A percentile compares a stretch with the other conserved stretches of the same genome.
These are phyloP conservation scores for Lecanicillium sp. DNA, from an alignment of 2,329 filamentous ascomycete species.

Conservation along the genomic window DNA sequence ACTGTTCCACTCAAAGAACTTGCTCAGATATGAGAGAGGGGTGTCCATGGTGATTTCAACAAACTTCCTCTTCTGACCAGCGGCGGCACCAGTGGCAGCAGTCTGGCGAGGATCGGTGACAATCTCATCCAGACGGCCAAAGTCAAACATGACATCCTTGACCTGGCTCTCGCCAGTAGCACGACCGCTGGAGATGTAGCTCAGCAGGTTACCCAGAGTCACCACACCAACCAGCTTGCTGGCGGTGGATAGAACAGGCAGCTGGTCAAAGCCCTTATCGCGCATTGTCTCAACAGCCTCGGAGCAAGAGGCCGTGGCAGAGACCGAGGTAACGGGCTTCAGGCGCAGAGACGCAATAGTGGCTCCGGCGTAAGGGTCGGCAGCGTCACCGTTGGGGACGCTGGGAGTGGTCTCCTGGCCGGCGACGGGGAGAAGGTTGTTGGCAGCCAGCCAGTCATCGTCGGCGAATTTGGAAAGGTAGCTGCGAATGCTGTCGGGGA, in stretches of 20 bases:
- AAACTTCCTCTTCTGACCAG: slow-evolving; percentile 58
- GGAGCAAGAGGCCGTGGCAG: slow-evolving; percentile 62
- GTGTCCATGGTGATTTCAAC: slow-evolving; percentile 93
- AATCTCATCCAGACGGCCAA: slow-evolving; percentile 77
- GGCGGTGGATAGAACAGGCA: slow-evolving; percentile 73
- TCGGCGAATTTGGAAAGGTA: slow-evolving; percentile 98
- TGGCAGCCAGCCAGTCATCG: slow-evolving; percentile 97
- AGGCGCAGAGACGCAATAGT: slow-evolving; percentile 78
- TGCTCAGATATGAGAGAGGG: slow-evolving; percentile 71
- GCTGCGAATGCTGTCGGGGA: slow-evolving; percentile 94
- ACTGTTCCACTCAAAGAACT: slow-evolving; percentile 97
- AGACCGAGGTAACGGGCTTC: slow-evolving; percentile 86
- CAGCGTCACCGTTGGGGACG: slow-evolving; percentile 28
- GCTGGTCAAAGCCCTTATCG: slow-evolving; percentile 95
- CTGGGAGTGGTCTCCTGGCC: slow-evolving; percentile 38
- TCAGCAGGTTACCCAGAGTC: slow-evolving; percentile 89
- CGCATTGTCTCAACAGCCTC: slow-evolving; percentile 97
- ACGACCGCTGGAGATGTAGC: slow-evolving; percentile 78
- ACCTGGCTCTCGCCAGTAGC: slow-evolving; percentile 68
- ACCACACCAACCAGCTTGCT: slow-evolving; percentile 81
- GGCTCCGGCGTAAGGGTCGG: slow-evolving; percentile 67
- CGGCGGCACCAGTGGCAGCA: slow-evolving; percentile 27
- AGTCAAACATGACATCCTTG: slow-evolving; percentile 93
- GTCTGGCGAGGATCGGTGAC: slow-evolving; percentile 78
- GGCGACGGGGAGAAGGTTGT: slow-evolving; percentile 70